Base-by-base conservation (phyloP, 1,284 basidiomycete species). In the Puccinia hordei region DNA sequence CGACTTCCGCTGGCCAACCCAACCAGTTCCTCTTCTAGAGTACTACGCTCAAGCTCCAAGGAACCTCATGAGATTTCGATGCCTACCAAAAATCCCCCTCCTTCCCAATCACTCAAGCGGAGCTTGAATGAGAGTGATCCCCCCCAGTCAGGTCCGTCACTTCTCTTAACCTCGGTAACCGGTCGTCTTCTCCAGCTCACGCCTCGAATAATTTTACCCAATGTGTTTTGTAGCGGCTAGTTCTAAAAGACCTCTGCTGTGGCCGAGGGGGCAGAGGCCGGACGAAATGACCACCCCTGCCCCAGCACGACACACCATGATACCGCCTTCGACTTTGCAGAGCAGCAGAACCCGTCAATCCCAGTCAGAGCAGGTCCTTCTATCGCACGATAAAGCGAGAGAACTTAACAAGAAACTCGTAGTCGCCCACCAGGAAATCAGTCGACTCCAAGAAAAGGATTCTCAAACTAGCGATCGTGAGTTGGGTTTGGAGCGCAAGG, bases 251-350 rank as follows among this genome's bases (percentile, higher is more conserved):
- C 68, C 68, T 10, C 33, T 24, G 12, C n/a, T 51, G 8, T 53
- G 68, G 68, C 30, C 46, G n/a, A 33, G 46, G 9, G 46, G 68
- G 0, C 27, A 51, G 33, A 49, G 51, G 27, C 9, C 19, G 68
- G 68, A 51, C 10, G 68, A 71, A 17, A 71, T 71, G 68, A 51
- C 49, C 38, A 79, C 66, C 15, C 76, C 76, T 46, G 53, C 66
- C 38, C 22, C 49, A 17, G 22, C 66, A 27, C 46, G 76, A n/a
- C 33, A 71, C 41, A 30, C 53, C 35, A 33, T 66, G 8, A 41
- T 71, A 55, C 66, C 76, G n/a, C 76, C 76, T 24, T 79, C 76
- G 15, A 79, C 76, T 46, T 19, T 33, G 19, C 53, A 38, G 44
- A 69, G 65, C 49, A 44, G 30, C 12, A 46, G 46, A 55, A 59